Evolutionary conservation across 2,329 filamentous ascomycete genomes (phyloP), one percentile per base, ranked within the genome.

Genomic region (Diaporthe sp.): DNA sequence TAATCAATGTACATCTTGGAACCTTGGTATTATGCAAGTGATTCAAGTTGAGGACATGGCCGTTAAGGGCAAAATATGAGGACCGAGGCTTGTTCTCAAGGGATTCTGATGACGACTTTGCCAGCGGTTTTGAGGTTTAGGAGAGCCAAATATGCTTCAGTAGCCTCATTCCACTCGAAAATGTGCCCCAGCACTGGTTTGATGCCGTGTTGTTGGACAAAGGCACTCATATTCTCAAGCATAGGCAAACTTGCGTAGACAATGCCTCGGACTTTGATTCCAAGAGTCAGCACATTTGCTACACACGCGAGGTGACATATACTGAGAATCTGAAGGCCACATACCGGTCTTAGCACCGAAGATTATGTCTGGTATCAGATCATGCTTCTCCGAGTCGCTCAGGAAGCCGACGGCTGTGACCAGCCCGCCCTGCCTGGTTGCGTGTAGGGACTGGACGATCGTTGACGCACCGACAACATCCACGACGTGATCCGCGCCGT

Each of bases 261-360:
- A 40, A 68, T 40, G 47, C 64, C 64, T 28, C 64, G 64, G 30
- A 68, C 64, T 68, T 68, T 13, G 33, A 22, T 40, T 7, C 7
- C 15, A 52, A 4, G 33, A 17, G 33, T 68, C 9, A 68, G 64
- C 19, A 54, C 10, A 52, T 4, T 22, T 38, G n/a, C n/a, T 10
- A 25, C 33, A 38, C n/a, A 52, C 13, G 22, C 5, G 3, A 7
- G 7, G 2, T n/a, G 22, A 6, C 28, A 22, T 3, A 35, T 10
- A 47, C 19, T 38, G 13, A 38, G 6, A 0, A 25, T 38, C 10
- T 10, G 5, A 15, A n/a, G 3, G 12, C 1, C 22, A 52, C 64
- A 17, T 54, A 68, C 64, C 47, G n/a, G 64, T 68, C 64, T 68
- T 68, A 28, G 47, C 33, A 54, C 64, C 33, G 15, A 54, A 17